These are phyloP conservation scores for Mucor piriformis DNA, from an alignment of 371 early-diverging fungal species.

Conservation along the genomic window DNA sequence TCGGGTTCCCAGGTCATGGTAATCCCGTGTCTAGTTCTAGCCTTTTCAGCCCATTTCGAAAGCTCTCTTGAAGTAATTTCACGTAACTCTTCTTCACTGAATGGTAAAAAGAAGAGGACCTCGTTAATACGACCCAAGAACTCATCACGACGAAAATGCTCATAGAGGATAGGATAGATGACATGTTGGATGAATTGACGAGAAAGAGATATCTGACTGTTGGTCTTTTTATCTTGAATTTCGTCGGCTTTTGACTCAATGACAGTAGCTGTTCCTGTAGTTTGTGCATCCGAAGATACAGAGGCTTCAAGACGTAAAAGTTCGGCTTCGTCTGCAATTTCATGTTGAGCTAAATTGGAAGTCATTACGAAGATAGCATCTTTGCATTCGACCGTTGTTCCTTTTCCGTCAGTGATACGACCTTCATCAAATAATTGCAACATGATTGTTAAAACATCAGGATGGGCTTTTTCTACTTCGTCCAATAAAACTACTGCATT, in stretches of 20 bases:
- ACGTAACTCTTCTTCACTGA: constrained; percentile 53
- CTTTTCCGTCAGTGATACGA: constrained; percentile 72
- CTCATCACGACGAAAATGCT: constrained; percentile 63
- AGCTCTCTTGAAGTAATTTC: constrained; percentile 56
- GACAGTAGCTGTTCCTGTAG: constrained; percentile 33
- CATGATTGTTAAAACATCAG: constrained; percentile 66
- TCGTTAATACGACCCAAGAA: constrained; percentile 68
- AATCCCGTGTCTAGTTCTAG: constrained; percentile 54
- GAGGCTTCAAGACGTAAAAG: constrained; percentile 56
- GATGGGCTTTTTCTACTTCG: constrained; percentile 77
- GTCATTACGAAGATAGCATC: constrained; percentile 80
- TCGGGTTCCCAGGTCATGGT: constrained; percentile 57
- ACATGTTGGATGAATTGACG: constrained; percentile 56
- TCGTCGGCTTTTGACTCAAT: constrained; percentile 34
- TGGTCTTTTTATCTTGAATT: constrained; percentile 4
- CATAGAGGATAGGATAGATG: constrained; percentile 61
- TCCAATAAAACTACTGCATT: constrained; percentile 60
- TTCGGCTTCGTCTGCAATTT: constrained; percentile 65
- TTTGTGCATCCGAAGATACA: constrained; percentile 46
- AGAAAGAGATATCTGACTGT: constrained; percentile 46
- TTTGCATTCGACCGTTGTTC: constrained; percentile 59
- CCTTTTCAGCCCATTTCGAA: constrained; percentile 57
- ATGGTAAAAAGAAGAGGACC: constrained; percentile 62
- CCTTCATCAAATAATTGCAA: constrained; percentile 78
- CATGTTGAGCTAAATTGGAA: constrained; percentile 70